A percentile compares a stretch with the other conserved stretches of the same genome.
Conservation (phyloP, 176 grass and related monocot genomes). For the Eragrostis curvula region DNA sequence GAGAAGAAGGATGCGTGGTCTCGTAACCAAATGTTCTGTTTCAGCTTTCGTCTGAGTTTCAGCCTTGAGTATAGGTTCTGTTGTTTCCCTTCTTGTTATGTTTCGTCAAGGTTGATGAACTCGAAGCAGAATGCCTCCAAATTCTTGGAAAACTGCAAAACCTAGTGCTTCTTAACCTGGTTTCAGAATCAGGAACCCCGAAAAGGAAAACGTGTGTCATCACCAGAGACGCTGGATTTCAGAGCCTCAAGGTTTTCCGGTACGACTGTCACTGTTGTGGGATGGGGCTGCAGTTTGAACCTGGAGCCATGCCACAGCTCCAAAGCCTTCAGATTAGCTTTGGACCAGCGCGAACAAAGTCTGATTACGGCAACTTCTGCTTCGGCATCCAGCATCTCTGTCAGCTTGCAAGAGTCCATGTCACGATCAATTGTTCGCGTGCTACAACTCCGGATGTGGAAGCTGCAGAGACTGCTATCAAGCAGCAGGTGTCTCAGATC, state of each 20-base stretch:
- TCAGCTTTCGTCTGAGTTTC: too few relatives aligned
- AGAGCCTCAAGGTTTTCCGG: background rate
- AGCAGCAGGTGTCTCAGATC: background rate
- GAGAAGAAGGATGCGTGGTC: background rate
- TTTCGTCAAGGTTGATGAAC: rapidly evolving
- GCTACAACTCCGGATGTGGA: background rate
- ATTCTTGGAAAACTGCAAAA: background rate
- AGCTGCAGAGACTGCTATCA: background rate
- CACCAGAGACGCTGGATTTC: background rate
- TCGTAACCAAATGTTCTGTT: too few relatives aligned
- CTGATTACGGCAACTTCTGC: background rate
- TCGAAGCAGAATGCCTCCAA: background rate
- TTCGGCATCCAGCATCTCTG: background rate
- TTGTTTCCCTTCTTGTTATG: too few relatives aligned
- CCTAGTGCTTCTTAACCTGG: background rate
- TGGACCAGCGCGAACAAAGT: rapidly evolving
- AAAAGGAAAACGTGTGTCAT: too few relatives aligned
- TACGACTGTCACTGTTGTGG: background rate
- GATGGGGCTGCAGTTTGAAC: background rate
- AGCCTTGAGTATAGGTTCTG: too few relatives aligned
- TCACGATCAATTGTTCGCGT: background rate
- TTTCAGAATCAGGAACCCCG: rapidly evolving
- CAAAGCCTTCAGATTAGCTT: background rate
- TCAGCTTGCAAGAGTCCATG: background rate
- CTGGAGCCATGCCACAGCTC: background rate